phyloP scores from a whole-genome alignment of 1,284 basidiomycete genomes.

The Moesziomyces sp. region DNA sequence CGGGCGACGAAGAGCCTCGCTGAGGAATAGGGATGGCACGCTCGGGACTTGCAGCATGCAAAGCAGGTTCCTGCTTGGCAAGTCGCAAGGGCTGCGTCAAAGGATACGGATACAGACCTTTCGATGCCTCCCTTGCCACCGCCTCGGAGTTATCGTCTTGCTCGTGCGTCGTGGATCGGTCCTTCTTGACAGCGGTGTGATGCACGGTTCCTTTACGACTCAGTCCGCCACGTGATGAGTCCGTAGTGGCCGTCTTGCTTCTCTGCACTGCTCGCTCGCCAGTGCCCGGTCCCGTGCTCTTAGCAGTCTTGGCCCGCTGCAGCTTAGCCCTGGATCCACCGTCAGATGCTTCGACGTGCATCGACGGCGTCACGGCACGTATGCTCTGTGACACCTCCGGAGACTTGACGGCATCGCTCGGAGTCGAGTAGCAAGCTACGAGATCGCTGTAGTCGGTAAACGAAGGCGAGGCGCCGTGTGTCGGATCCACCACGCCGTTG shows the following conservation, averaged over 20 bases:
- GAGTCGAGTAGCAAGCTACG: conserved; percentile 37
- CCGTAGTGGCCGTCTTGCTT: conserved; percentile 27
- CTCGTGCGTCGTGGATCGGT: too few species aligned
- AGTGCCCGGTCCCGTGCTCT: not conserved
- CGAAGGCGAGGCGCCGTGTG: conserved; percentile 7
- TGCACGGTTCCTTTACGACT: conserved; percentile 21
- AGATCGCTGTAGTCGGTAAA: conserved; percentile 38
- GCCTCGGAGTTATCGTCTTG: too few species aligned
- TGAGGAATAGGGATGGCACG: too few species aligned
- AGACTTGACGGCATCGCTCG: conserved; percentile 13
- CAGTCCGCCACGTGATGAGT: conserved; percentile 2
- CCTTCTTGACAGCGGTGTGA: not conserved
- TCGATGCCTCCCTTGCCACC: not conserved
- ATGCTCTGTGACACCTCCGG: conserved; percentile 1
- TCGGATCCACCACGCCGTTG: not conserved
- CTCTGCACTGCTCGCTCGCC: conserved; percentile 7
- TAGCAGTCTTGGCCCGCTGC: conserved; percentile 32
- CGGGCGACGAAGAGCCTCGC: not conserved
- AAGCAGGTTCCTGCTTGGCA: conserved; percentile 1
- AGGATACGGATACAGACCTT: conserved; percentile 3
- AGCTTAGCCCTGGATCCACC: conserved; percentile 22
- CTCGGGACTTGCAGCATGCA: too few species aligned
- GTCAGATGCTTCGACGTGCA: not conserved
- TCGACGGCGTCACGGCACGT: conserved; percentile 1
- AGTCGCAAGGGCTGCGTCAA: conserved; percentile 19